These are phyloP conservation scores for Apiospora pterosperma DNA, from an alignment of 2,329 filamentous ascomycete genomes.

Conservation along the genomic window DNA sequence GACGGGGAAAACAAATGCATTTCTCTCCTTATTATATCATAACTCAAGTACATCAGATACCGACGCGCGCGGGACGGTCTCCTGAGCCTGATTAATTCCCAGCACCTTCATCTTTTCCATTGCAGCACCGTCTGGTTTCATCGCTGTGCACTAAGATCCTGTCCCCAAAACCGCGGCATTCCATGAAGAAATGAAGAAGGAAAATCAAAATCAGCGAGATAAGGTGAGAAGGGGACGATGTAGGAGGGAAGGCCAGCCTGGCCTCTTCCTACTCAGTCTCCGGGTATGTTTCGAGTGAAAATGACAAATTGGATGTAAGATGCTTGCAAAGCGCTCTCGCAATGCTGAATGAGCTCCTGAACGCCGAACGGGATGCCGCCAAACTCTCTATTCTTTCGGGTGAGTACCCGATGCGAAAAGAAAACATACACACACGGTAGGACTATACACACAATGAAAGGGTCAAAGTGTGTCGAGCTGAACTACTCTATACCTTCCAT, in stretches of 20 bases:
- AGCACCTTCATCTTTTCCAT: neutral
- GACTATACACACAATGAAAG: neutral
- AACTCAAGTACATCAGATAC: neutral
- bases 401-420: neutral
- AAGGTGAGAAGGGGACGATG: neutral
- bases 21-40: neutral
- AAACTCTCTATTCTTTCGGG: neutral
- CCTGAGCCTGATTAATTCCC: neutral
- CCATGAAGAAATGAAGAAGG: neutral
- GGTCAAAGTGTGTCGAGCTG: neutral
- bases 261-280: neutral
- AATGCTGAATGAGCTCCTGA: neutral
- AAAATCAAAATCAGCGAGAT: neutral
- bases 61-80: neutral
- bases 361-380: constrained; percentile 1
- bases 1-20: neutral
- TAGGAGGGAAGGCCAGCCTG: neutral
- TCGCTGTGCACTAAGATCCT: neutral
- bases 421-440: neutral
- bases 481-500: neutral
- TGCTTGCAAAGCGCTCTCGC: neutral
- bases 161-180: neutral
- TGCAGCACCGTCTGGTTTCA: neutral
- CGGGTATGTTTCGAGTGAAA: neutral
- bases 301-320: constrained; percentile 1